phyloP scores from a whole-genome alignment of 169 alveolate genomes.

The Cryptosporidium felis region DNA sequence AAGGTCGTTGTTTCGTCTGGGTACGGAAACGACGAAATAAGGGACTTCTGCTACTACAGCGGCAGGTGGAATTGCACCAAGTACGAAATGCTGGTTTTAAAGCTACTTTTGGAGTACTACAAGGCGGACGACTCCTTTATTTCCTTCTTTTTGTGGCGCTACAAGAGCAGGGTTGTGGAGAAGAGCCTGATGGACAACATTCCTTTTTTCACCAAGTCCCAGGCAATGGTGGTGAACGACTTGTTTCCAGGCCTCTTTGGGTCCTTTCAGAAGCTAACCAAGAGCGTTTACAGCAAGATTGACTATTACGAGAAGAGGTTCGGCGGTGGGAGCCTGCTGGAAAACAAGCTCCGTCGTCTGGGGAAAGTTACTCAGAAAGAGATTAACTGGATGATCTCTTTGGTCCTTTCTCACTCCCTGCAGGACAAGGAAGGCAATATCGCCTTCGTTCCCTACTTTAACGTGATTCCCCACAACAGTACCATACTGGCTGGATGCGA shows the following conservation, averaged over 20 bases:
- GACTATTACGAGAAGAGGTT: neutral
- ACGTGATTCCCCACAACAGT: constrained; percentile 22
- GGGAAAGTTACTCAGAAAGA: constrained; percentile 6
- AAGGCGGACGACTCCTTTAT: neutral
- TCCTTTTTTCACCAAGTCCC: constrained; percentile 41
- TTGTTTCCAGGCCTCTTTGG: constrained; percentile 33
- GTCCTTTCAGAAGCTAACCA: constrained; percentile 5
- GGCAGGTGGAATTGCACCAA: constrained; percentile 11
- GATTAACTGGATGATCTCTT: constrained; percentile 52
- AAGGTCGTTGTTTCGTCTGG: constrained; percentile 23
- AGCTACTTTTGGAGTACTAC: neutral
- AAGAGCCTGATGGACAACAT: constrained; percentile 13
- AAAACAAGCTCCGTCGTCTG: neutral
- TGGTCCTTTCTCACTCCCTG: constrained; percentile 30
- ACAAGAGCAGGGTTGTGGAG: constrained; percentile 4
- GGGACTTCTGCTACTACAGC: neutral
- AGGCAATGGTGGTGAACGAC: neutral
- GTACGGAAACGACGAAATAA: constrained; percentile 11
- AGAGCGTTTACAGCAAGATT: neutral
- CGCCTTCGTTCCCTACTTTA: constrained; percentile 42
- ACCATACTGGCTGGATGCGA: neutral
- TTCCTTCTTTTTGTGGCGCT: constrained; percentile 13
- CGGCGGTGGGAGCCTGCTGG: neutral
- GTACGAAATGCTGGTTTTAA: constrained; percentile 35
- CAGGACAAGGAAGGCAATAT: constrained; percentile 36